Conservation (phyloP, 768 basidiomycete genomes). For the Auricularia sp. region DNA sequence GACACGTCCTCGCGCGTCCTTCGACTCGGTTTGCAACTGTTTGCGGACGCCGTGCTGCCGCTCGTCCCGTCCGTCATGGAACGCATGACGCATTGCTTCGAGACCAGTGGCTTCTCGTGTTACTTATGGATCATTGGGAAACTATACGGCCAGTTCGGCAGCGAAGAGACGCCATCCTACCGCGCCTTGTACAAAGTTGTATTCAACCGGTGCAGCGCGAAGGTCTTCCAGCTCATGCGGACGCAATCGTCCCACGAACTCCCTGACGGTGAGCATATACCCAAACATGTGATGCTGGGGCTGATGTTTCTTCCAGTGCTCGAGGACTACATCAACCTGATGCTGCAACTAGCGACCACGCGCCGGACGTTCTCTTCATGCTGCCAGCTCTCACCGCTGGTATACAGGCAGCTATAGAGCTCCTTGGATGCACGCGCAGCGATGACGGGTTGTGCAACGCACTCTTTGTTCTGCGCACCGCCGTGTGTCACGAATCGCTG, state of each 20-base stretch:
- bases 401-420: conserved; percentile 65
- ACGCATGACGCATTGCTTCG: conserved; percentile 71
- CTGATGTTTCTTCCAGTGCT: conserved; percentile 46
- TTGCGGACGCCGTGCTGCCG: conserved; percentile 52
- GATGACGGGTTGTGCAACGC: conserved; percentile 68
- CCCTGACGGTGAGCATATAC: conserved; percentile 65
- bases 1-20: conserved; percentile 80
- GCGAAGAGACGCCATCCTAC: conserved; percentile 46
- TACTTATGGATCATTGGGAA: conserved; percentile 95
- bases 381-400: conserved; percentile 68
- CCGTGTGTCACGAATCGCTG: conserved; percentile 69
- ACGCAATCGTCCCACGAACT: conserved; percentile 59
- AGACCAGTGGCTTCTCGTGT: conserved; percentile 67
- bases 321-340: conserved; percentile 85
- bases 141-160: conserved; percentile 64
- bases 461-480: conserved; percentile 66
- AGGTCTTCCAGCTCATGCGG: conserved; percentile 57
- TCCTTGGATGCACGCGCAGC: conserved; percentile 71
- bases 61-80: conserved; percentile 62
- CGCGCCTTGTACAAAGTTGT: conserved; percentile 47
- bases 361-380: conserved; percentile 70
- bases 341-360: conserved; percentile 53
- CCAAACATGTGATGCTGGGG: background rate
- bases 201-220: conserved; percentile 68
- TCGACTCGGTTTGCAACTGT: conserved; percentile 74